Percentiles rank a stretch among this genome's conserved stretches.
These are phyloP conservation scores for Starmerella powellii DNA, from an alignment of 805 yeast species.

Conservation along the genomic window DNA sequence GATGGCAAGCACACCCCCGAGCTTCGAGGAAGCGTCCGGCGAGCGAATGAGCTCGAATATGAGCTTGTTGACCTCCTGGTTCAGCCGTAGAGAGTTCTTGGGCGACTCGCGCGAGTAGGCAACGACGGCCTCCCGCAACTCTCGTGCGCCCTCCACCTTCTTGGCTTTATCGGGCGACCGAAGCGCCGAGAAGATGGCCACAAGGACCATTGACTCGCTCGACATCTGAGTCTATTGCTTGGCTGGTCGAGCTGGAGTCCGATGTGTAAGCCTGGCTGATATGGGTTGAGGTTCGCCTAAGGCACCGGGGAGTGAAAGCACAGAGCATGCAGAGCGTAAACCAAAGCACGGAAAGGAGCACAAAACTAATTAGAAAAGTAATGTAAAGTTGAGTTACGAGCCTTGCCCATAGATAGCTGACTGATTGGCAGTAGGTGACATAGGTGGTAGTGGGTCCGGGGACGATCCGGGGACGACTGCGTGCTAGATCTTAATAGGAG, in stretches of 20 bases:
- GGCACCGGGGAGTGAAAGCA: not conserved
- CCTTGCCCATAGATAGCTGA: no score
- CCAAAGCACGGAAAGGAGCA: no score
- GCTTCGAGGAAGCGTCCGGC: conserved; percentile 53
- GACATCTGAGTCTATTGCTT: conserved; percentile 17
- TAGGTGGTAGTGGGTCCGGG: no score
- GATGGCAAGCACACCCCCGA: conserved; percentile 87
- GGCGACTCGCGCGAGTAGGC: conserved; percentile 68
- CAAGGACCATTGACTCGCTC: conserved; percentile 25
- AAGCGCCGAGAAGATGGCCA: conserved; percentile 25
- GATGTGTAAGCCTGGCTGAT: conserved; percentile 1
- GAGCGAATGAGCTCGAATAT: conserved; percentile 77
- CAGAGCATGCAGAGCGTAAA: no score
- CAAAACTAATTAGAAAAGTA: no score
- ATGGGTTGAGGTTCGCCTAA: not conserved
- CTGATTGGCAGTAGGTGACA: no score
- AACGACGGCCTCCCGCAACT: conserved; percentile 55
- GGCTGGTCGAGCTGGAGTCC: not conserved
- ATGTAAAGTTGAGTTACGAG: no score
- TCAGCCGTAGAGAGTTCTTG: conserved; percentile 70
- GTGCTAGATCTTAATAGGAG: no score
- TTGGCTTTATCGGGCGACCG: conserved; percentile 24
- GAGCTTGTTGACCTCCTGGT: conserved; percentile 73
- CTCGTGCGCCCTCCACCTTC: conserved; percentile 46
- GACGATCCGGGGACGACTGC: no score